A percentile compares a stretch with the other conserved stretches of the same genome.
Evolutionary conservation across 2,329 filamentous ascomycete genomes (phyloP).

Genomic region (Myriosclerotinia duriaeana): DNA sequence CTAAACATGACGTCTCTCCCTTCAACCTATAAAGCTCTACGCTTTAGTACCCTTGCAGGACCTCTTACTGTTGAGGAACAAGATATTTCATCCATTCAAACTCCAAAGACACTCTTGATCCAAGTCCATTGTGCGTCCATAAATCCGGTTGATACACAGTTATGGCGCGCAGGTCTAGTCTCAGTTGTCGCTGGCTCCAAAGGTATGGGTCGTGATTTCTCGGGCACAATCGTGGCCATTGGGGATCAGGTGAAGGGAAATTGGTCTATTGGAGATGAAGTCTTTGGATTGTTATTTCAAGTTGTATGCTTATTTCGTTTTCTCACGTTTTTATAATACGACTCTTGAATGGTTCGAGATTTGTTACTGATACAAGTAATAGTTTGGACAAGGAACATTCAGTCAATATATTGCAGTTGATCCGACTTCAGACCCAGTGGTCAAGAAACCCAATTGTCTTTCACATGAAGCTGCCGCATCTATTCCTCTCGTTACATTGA

Average conservation of each 20-base stretch:
- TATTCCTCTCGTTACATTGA: slow-evolving; percentile 47
- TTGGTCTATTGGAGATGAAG: slow-evolving; percentile 42
- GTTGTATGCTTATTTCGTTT: slow-evolving; percentile 28
- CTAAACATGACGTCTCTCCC: slow-evolving; percentile 18
- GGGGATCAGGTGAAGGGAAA: slow-evolving; percentile 38
- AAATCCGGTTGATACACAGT: slow-evolving; percentile 38
- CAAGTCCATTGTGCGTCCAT: slow-evolving; percentile 39
- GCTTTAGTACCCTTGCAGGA: slow-evolving; percentile 29
- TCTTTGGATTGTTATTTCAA: slow-evolving; percentile 41
- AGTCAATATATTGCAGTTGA: slow-evolving; percentile 37
- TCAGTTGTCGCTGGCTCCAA: slow-evolving; percentile 36
- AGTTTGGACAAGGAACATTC: slow-evolving; percentile 40
- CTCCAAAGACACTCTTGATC: slow-evolving; percentile 35
- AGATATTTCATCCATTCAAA: slow-evolving; percentile 29
- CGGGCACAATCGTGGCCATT: slow-evolving; percentile 41
- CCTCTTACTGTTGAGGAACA: slow-evolving; percentile 32
- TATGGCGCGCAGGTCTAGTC: slow-evolving; percentile 36
- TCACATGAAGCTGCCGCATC: slow-evolving; percentile 47
- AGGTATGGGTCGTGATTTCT: slow-evolving; percentile 39
- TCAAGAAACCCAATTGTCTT: slow-evolving; percentile 44
- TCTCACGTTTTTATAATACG: background rate
- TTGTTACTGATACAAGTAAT: slow-evolving; percentile 3
- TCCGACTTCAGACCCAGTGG: slow-evolving; percentile 33
- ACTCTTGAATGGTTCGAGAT: background rate
- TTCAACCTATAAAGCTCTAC: slow-evolving; percentile 26